phyloP scores from a whole-genome alignment of 805 yeast genomes.

The Starmerella sp. region DNA sequence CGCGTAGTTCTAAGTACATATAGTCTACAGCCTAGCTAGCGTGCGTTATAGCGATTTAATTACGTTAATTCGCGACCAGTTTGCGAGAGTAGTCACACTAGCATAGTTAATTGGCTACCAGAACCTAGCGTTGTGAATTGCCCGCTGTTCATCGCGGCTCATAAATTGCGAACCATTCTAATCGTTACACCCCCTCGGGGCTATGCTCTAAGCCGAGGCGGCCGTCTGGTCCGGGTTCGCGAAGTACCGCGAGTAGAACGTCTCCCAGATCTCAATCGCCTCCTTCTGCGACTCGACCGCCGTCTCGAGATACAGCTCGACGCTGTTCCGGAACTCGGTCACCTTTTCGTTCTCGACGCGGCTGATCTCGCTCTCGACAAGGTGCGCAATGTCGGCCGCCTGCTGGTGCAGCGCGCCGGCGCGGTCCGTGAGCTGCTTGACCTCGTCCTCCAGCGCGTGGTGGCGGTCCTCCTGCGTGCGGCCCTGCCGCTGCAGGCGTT shows the following conservation, averaged over 20 bases:
- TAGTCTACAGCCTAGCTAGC: too few species aligned
- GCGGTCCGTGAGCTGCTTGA: constrained; percentile 43
- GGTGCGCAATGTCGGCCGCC: constrained; percentile 53
- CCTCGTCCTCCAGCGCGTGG: constrained; percentile 46
- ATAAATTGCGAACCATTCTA: too few species aligned
- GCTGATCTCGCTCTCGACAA: constrained; percentile 56
- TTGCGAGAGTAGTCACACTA: too few species aligned
- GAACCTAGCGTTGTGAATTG: too few species aligned
- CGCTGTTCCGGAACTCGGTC: constrained; percentile 74
- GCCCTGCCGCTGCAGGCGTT: constrained; percentile 37
- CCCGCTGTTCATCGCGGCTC: too few species aligned
- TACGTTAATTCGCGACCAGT: too few species aligned
- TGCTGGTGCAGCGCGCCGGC: constrained; percentile 43
- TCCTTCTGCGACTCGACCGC: constrained; percentile 90
- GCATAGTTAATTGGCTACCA: too few species aligned
- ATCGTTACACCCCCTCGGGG: too few species aligned
- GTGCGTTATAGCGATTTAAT: too few species aligned
- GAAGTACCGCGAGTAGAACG: constrained; percentile 41
- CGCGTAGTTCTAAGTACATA: too few species aligned
- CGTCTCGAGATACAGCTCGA: constrained; percentile 83
- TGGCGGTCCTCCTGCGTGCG: constrained; percentile 54
- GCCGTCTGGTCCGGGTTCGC: constrained; percentile 1
- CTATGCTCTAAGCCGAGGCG: too few species aligned
- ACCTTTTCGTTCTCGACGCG: constrained; percentile 64
- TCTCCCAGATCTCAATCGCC: constrained; percentile 38